Percentiles rank a stretch among this genome's conserved stretches.
These are phyloP conservation scores for Angomonas deanei DNA, from an alignment of 208 protist species.

Conservation along the genomic window DNA sequence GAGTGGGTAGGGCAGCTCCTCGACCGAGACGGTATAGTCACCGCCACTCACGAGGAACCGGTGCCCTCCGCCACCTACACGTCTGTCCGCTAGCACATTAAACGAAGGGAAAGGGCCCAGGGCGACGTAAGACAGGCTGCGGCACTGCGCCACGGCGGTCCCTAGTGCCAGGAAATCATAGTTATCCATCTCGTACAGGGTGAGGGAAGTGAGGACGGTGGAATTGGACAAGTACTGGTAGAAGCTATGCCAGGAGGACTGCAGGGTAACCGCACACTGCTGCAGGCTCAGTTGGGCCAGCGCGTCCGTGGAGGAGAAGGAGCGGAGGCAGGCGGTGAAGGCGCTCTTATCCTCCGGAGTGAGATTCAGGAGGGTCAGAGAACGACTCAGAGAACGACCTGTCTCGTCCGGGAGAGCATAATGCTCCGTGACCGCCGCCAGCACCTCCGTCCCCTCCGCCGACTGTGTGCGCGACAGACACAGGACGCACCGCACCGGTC, in stretches of 20 bases:
- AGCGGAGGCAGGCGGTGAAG: constrained; percentile 14
- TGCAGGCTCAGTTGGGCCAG: constrained; percentile 39
- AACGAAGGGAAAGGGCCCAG: constrained; percentile 4
- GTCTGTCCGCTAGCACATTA: background rate
- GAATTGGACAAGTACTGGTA: constrained; percentile 21
- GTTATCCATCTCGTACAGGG: constrained; percentile 38
- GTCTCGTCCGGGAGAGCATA: constrained; percentile 11
- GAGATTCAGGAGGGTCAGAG: constrained; percentile 17
- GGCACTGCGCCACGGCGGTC: constrained; percentile 18
- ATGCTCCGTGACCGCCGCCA: constrained; percentile 25
- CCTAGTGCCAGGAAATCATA: constrained; percentile 30
- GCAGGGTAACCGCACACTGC: constrained; percentile 22
- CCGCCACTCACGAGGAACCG: background rate
- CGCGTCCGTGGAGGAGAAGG: constrained; percentile 19
- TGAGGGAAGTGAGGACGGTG: constrained; percentile 27
- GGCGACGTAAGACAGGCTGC: constrained; percentile 18
- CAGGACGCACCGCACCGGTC: constrained; percentile 21
- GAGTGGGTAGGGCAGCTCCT: background rate
- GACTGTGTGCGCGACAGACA: constrained; percentile 25
- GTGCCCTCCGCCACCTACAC: background rate
- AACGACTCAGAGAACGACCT: background rate
- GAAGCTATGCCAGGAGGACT: constrained; percentile 17
- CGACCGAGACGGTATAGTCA: background rate
- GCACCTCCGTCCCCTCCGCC: constrained; percentile 37
- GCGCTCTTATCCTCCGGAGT: constrained; percentile 11